Percentiles rank a stretch among this genome's conserved stretches.
Conservation (phyloP, 2,329 filamentous ascomycete species). For the Plectosphaerella plurivora region DNA sequence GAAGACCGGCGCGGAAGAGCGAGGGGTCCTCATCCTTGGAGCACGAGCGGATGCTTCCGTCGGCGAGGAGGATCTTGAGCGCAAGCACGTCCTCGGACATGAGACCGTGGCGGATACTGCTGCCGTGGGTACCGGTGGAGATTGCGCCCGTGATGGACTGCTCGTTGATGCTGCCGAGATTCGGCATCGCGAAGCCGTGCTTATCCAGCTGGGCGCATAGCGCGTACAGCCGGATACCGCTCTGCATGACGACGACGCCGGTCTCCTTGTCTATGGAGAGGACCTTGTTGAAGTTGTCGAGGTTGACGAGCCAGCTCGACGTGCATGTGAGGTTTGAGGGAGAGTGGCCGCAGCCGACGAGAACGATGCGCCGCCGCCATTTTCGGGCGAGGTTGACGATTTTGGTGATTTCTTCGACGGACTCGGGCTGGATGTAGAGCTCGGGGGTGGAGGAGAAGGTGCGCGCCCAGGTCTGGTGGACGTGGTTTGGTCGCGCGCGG, state of each 20-base stretch:
- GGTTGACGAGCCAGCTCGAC: slow-evolving; percentile 89
- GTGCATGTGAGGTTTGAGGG: slow-evolving; percentile 90
- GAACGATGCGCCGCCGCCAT: slow-evolving; percentile 77
- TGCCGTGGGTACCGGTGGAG: slow-evolving; percentile 89
- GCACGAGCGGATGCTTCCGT: slow-evolving; percentile 71
- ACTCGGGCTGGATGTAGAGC: slow-evolving; percentile 82
- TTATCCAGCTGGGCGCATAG: slow-evolving; percentile 71
- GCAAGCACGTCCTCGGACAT: slow-evolving; percentile 73
- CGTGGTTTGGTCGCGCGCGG: slow-evolving; percentile 65
- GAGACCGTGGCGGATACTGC: slow-evolving; percentile 76
- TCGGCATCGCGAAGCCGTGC: slow-evolving; percentile 79
- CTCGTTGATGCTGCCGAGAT: slow-evolving; percentile 89
- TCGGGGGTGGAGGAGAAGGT: slow-evolving; percentile 88
- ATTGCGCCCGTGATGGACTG: slow-evolving; percentile 93
- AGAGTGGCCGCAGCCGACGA: slow-evolving; percentile 88
- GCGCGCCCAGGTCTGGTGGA: slow-evolving; percentile 90
- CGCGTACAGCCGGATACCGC: slow-evolving; percentile 78
- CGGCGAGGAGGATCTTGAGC: slow-evolving; percentile 76
- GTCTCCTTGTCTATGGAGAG: slow-evolving; percentile 63
- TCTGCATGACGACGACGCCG: slow-evolving; percentile 70
- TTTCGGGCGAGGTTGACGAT: slow-evolving; percentile 73
- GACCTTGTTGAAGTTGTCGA: slow-evolving; percentile 76
- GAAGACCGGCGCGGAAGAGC: slow-evolving; percentile 81
- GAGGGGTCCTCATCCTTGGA: slow-evolving; percentile 64
- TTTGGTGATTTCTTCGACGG: slow-evolving; percentile 77